Conservation (phyloP, 495 filamentous ascomycete genomes). For the Aspergillus cavernicola region DNA sequence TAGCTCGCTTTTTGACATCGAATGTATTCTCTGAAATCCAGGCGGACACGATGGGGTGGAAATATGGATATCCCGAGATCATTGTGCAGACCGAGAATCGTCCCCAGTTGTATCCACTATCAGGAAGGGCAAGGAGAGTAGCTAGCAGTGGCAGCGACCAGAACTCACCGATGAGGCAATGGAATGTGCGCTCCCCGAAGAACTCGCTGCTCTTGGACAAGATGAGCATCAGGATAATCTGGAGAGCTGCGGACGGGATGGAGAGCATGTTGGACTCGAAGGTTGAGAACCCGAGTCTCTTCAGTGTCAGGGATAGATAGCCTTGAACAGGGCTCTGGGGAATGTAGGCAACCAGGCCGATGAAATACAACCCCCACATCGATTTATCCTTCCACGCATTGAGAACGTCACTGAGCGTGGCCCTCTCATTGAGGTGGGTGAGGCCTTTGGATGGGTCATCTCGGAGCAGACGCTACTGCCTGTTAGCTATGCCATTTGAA, state of each 20-base stretch:
- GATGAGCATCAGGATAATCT: conserved; percentile 43
- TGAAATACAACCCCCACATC: conserved; percentile 44
- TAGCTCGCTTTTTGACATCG: conserved; percentile 37
- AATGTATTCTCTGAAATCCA: conserved; percentile 43
- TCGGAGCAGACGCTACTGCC: conserved; percentile 33
- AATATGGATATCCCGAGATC: conserved; percentile 43
- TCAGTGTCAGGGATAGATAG: conserved; percentile 41
- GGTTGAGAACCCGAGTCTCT: conserved; percentile 38
- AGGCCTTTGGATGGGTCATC: conserved; percentile 54
- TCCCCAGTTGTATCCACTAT: conserved; percentile 34
- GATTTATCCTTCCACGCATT: conserved; percentile 30
- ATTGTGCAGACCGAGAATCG: conserved; percentile 39
- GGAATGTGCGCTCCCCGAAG: conserved; percentile 43
- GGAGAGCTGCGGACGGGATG: conserved; percentile 40
- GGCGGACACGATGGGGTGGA: conserved; percentile 40
- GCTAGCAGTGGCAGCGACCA: conserved; percentile 45
- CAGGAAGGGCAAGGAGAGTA: conserved; percentile 34
- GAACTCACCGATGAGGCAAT: conserved; percentile 41
- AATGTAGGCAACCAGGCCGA: conserved; percentile 48
- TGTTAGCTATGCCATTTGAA: background rate
- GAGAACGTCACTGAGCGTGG: conserved; percentile 27
- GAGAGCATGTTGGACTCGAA: conserved; percentile 46
- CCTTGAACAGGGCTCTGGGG: conserved; percentile 37
- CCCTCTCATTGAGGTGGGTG: conserved; percentile 28
- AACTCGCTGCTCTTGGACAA: conserved; percentile 39